A percentile compares a stretch with the other conserved stretches of the same genome.
Evolutionary conservation across 108 stramenopile genomes (phyloP).

Genomic region (Skeletonema tropicum): DNA sequence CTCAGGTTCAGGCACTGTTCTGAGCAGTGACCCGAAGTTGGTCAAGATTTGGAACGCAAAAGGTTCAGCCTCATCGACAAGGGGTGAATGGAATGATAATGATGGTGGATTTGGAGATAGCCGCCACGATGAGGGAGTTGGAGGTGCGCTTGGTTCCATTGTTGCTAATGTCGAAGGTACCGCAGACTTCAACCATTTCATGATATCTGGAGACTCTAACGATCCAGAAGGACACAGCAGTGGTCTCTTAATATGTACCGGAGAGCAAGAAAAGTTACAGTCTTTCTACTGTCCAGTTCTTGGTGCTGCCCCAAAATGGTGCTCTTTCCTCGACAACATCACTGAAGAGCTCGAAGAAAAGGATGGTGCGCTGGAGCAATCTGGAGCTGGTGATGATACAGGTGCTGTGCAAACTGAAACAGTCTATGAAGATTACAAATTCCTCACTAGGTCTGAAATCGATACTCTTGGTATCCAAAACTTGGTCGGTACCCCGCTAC

Average conservation of each 20-base stretch:
- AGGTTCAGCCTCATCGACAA: constrained; percentile 44
- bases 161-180: constrained; percentile 95
- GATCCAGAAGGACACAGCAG: constrained; percentile 79
- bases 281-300: constrained; percentile 95
- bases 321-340: constrained; percentile 96
- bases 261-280: constrained; percentile 94
- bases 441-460: constrained; percentile 92
- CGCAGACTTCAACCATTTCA: constrained; percentile 89
- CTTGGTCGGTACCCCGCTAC: constrained; percentile 94
- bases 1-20: constrained; percentile 69
- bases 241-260: constrained; percentile 94
- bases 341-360: constrained; percentile 99
- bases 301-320: constrained; percentile 97
- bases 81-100: constrained; percentile 38
- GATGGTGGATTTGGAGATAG: constrained; percentile 31
- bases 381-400: constrained; percentile 26
- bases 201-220: constrained; percentile 83
- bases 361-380: constrained; percentile 64
- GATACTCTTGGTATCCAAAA: constrained; percentile 94
- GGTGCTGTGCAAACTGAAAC: constrained; percentile 68
- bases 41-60: constrained; percentile 95
- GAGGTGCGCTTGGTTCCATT: constrained; percentile 71
- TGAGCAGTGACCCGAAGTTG: constrained; percentile 91
- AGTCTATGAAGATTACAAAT: constrained; percentile 99
- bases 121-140: constrained; percentile 30